Conservation (phyloP, 2,329 filamentous ascomycete genomes). For the Xylariaceae sp. region DNA sequence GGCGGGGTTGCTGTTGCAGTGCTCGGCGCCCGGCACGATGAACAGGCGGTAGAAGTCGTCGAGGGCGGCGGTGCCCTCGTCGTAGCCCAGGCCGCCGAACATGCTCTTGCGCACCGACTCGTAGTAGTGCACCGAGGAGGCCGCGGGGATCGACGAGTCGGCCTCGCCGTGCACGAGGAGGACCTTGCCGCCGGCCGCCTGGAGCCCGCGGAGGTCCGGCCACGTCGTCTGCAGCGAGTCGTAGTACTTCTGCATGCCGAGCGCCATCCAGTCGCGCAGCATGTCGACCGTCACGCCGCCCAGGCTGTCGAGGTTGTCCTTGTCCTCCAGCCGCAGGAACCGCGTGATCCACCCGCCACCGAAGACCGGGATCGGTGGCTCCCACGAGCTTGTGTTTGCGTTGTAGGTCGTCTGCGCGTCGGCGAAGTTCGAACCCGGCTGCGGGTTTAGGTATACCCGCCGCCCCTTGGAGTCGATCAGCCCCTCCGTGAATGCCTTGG, state of each 20-base stretch:
- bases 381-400: conserved; percentile 37
- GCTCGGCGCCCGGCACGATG: conserved; percentile 55
- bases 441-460: conserved; percentile 44
- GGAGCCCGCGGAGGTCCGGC: conserved; percentile 54
- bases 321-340: conserved; percentile 31
- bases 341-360: conserved; percentile 42
- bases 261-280: conserved; percentile 56
- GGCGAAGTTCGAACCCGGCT: conserved; percentile 40
- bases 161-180: conserved; percentile 60
- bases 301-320: conserved; percentile 46
- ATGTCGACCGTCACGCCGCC: conserved; percentile 58
- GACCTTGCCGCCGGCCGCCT: conserved; percentile 54
- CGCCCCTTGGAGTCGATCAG: conserved; percentile 44
- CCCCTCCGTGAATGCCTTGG: conserved; percentile 44
- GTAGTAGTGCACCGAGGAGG: conserved; percentile 48
- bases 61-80: conserved; percentile 49
- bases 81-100: conserved; percentile 48
- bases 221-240: conserved; percentile 53
- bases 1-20: conserved; percentile 51
- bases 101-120: conserved; percentile 57
- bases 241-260: conserved; percentile 53
- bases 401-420: conserved; percentile 45
- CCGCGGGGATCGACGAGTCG: conserved; percentile 54
- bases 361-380: conserved; percentile 27
- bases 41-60: conserved; percentile 52